Evolutionary conservation across 2,329 filamentous ascomycete genomes (phyloP).

Genomic region (Aspergillus fumigatus): DNA sequence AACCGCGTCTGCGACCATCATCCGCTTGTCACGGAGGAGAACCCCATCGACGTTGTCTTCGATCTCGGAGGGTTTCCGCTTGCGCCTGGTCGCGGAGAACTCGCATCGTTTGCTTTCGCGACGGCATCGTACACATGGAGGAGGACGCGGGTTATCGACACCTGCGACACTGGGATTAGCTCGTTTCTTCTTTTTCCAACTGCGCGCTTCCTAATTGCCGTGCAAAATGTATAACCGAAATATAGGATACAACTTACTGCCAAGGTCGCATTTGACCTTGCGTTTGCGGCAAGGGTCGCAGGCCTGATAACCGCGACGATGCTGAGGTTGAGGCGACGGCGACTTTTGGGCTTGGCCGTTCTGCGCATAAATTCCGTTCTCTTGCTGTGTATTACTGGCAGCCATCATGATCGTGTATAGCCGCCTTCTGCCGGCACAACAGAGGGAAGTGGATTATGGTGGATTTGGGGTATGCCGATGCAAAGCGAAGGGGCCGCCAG

Average conservation of each 20-base stretch:
- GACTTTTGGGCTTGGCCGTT: conserved; percentile 23
- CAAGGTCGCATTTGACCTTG: conserved; percentile 47
- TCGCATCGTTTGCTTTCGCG: conserved; percentile 95
- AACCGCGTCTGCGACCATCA: conserved; percentile 46
- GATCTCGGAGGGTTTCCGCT: conserved; percentile 65
- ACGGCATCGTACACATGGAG: conserved; percentile 87
- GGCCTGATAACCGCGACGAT: conserved; percentile 47
- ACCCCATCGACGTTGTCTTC: conserved; percentile 41
- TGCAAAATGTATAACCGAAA: not conserved
- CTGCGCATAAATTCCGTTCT: conserved; percentile 15
- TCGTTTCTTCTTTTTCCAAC: not conserved
- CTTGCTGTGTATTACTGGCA: conserved; percentile 11
- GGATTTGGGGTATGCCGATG: conserved; percentile 30
- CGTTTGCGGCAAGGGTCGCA: conserved; percentile 47
- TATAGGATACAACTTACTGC: conserved; percentile 32
- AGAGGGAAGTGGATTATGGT: conserved; percentile 16
- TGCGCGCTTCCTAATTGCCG: not conserved
- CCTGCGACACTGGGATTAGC: conserved; percentile 27
- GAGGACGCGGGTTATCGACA: conserved; percentile 90
- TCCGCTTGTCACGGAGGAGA: conserved; percentile 47
- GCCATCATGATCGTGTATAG: conserved; percentile 16
- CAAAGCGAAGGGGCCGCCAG: conserved; percentile 35
- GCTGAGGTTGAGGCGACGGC: conserved; percentile 32
- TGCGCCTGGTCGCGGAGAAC: conserved; percentile 90
- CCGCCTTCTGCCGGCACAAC: conserved; percentile 13